Conservation (phyloP, 2,329 filamentous ascomycete genomes). For the Microsporum ferrugineum region DNA sequence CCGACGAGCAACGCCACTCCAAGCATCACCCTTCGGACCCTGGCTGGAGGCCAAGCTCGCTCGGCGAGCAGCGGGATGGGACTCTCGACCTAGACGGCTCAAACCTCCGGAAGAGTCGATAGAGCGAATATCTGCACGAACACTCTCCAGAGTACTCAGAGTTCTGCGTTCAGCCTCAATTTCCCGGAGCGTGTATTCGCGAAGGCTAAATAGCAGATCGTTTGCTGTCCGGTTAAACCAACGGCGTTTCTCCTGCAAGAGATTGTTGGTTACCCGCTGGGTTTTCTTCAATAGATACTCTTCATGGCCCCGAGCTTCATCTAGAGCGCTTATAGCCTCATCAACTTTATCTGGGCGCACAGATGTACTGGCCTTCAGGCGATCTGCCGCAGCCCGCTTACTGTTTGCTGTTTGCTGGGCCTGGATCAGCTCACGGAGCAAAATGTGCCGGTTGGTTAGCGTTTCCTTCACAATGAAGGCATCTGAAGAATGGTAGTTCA, state of each 20-base stretch:
- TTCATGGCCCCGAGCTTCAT: conserved; percentile 77
- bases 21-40: conserved; percentile 94
- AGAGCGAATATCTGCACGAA: conserved; percentile 81
- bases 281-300: conserved; percentile 74
- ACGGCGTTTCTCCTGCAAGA: conserved; percentile 74
- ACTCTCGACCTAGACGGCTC: conserved; percentile 76
- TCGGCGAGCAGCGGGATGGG: conserved; percentile 64
- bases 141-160: conserved; percentile 81
- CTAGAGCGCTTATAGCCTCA: conserved; percentile 82
- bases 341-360: conserved; percentile 93
- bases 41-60: conserved; percentile 74
- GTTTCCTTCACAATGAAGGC: conserved; percentile 98
- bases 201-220: conserved; percentile 72
- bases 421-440: conserved; percentile 84
- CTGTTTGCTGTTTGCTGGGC: conserved; percentile 75
- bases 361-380: conserved; percentile 73
- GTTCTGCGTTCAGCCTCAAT: conserved; percentile 92
- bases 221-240: conserved; percentile 81
- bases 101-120: conserved; percentile 88
- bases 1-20: conserved; percentile 83
- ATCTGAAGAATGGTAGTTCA: conserved; percentile 90
- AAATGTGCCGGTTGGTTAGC: conserved; percentile 90
- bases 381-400: conserved; percentile 75
- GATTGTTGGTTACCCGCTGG: conserved; percentile 74
- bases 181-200: conserved; percentile 86